Evolutionary conservation across 768 basidiomycete species (phyloP).

Genomic region (Calocera viscosa): DNA sequence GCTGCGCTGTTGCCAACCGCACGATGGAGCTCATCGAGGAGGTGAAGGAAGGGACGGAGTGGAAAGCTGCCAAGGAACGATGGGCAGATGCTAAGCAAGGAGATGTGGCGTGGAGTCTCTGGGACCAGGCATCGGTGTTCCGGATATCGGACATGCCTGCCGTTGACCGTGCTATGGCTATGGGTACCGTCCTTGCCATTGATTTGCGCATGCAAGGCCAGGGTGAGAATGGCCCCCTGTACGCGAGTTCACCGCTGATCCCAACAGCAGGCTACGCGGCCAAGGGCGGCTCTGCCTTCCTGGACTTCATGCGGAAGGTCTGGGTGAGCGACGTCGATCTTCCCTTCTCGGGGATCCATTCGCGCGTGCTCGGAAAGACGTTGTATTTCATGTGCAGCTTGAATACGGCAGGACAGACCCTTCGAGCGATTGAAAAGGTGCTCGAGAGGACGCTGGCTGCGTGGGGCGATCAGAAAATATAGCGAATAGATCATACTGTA

Average conservation of each 20-base stretch:
- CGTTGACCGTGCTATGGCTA: slow-evolving; percentile 69
- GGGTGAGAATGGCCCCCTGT: slow-evolving; percentile 33
- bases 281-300: slow-evolving; percentile 49
- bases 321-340: slow-evolving; percentile 21
- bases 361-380: slow-evolving; percentile 76
- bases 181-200: slow-evolving; percentile 76
- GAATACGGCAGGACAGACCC: slow-evolving; percentile 38
- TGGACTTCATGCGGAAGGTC: slow-evolving; percentile 39
- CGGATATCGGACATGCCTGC: slow-evolving; percentile 40
- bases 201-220: slow-evolving; percentile 46
- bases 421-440: slow-evolving; percentile 17
- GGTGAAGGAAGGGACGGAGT: slow-evolving; percentile 37
- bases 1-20: slow-evolving; percentile 81
- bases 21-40: slow-evolving; percentile 56
- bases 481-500: background rate
- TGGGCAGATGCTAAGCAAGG: slow-evolving; percentile 36
- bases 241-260: slow-evolving; percentile 12
- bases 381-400: slow-evolving; percentile 89
- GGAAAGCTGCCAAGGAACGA: slow-evolving; percentile 43
- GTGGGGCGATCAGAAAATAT: background rate
- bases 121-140: slow-evolving; percentile 62
- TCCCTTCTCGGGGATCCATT: slow-evolving; percentile 61
- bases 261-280: slow-evolving; percentile 37
- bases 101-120: slow-evolving; percentile 65
- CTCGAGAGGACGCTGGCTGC: background rate